Base-by-base conservation (phyloP, 257 asterid species). In the Cynanchum wilfordii region DNA sequence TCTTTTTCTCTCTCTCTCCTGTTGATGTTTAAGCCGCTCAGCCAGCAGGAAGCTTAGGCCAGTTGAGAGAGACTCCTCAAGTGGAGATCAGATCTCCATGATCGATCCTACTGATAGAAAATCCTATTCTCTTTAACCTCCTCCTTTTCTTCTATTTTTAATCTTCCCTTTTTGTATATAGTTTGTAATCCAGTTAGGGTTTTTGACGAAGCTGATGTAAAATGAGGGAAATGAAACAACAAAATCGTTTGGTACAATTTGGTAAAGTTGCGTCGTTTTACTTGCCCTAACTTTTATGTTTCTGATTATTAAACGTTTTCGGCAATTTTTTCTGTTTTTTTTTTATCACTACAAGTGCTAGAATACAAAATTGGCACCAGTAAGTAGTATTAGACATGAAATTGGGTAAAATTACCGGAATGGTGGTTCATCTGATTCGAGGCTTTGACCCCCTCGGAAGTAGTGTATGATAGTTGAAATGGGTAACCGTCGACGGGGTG, bases 401-500 rank as follows among this genome's bases (percentile, higher is more conserved):
- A 3, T 40, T 36, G 9, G 12, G 12, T 1, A 63, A 33, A 64
- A 15, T 64, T 64, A 64, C 69, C 17, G 50, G n/a, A 36, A 8
- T 5, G 27, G 9, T 17, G 10, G 25, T 64, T 38, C 47, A 33
- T 30, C 68, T 62, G 25, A 33, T 13, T 63, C 68, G 15, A 63
- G 44, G 24, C 44, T 60, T 4, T 49, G 27, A 42, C 33, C 49
- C n/a, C 68, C 45, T 62, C 12, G 67, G 67, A 5, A 62, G 45
- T 30, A 44, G 67, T 7, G 60, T 33, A 3, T 45, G 75, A 72
- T 27, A 20, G 63, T 66, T 57, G 73, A 49, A 68, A 49, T 68
- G 15, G 15, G 27, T 49, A 68, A 68, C 73, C 60, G 73, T 47
- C 73, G 73, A 68, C 58, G n/a, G n/a, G 59, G 59, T 47, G 56